Base-by-base conservation (phyloP, 108 stramenopile genomes). In the Epipyxis sp. region DNA sequence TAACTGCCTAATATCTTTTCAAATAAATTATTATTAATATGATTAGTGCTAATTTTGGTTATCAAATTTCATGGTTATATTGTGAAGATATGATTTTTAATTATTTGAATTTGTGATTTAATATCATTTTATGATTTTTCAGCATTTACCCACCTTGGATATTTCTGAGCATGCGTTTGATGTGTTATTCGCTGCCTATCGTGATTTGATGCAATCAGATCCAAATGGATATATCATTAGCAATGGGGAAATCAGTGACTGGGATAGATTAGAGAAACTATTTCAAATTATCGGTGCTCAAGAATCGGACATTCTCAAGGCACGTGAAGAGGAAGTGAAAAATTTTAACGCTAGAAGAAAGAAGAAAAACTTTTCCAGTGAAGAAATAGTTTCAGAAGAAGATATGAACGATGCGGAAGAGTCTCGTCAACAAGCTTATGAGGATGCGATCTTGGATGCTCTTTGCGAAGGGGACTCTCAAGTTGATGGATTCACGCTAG, bases 341-440 rank as follows among this genome's bases (percentile, higher is more conserved):
- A 42, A 74, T 6, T 74, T 34, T 37, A 68, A 68, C 16, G 65
- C 65, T 37, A 3, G 71, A 13, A 3, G 16, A 6, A 65, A 65
- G 61, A 3, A 65, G 27, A 3, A 25, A 13, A 32, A 10, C 20
- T 13, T 3, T 3, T 32, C 34, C 30, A 37, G 3, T 3, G 61
- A 37, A 37, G 61, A 65, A 67, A 94, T 94, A 78, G 87, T 87
- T 41, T 92, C 94, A 77, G 58, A 94, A 34, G 79, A 83, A 2
- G 91, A 87, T 32, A 59, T 77, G 32, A 93, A 95, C 76, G 89
- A 84, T 34, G 46, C 46, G 6, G 46, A 50, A 50, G 46, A 50
- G 46, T 85, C 87, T 42, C 91, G 91, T 78, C 93, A 97, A 77
- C 78, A 69, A 6, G 71, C 71, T 74, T 57, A 43, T 37, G 84